phyloP scores from a whole-genome alignment of 257 asterid species.

The Dorcoceras hygrometricum region DNA sequence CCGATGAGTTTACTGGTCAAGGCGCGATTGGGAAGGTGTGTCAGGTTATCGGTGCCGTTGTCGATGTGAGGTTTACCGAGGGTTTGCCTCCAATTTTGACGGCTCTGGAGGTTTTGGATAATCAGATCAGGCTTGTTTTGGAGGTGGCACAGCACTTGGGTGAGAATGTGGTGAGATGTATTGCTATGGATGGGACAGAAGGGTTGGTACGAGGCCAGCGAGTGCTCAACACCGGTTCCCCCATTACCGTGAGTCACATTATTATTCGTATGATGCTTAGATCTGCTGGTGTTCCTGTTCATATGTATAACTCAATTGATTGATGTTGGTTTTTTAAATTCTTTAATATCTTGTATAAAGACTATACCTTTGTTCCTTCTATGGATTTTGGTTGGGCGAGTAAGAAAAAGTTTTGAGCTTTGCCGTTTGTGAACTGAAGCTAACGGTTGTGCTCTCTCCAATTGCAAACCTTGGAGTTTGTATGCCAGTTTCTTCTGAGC shows the following conservation, averaged over 20 bases:
- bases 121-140: constrained; percentile 82
- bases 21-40: constrained; percentile 76
- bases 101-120: constrained; percentile 80
- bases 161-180: constrained; percentile 76
- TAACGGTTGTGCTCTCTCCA: neutral
- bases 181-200: constrained; percentile 97
- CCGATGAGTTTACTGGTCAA: constrained; percentile 75
- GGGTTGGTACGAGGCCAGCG: constrained; percentile 85
- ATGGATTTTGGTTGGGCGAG: neutral
- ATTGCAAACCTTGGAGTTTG: neutral
- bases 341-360: neutral
- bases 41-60: constrained; percentile 95
- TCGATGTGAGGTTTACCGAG: constrained; percentile 75
- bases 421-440: neutral
- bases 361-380: neutral
- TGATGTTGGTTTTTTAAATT: neutral
- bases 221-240: constrained; percentile 89
- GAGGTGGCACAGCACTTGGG: constrained; percentile 96
- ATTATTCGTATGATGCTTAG: constrained; percentile 1
- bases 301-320: neutral
- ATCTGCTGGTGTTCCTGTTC: neutral
- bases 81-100: constrained; percentile 93
- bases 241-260: constrained; percentile 64
- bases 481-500: too few relatives aligned
- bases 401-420: neutral